Conservation (phyloP, 2,329 filamentous ascomycete genomes). For the Trichophyton benhamiae region DNA sequence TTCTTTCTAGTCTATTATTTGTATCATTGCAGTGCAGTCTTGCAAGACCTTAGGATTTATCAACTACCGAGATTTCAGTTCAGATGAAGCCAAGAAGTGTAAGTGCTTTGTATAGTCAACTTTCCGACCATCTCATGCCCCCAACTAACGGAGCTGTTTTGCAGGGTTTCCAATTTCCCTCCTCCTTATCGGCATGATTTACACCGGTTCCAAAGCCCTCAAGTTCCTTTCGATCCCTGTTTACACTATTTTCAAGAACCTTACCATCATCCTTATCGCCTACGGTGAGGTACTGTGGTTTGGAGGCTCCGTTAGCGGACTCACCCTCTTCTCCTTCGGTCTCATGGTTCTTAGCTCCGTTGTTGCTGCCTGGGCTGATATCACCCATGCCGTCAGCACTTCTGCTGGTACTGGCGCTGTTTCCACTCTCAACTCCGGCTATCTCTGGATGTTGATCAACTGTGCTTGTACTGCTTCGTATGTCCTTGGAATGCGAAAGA, state of each 20-base stretch:
- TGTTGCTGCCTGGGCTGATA: slow-evolving; percentile 94
- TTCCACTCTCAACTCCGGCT: slow-evolving; percentile 84
- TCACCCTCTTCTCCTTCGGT: slow-evolving; percentile 85
- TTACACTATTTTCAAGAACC: slow-evolving; percentile 99
- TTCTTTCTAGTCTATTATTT: slow-evolving; percentile 62
- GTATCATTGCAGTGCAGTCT: slow-evolving; percentile 67
- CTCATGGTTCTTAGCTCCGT: slow-evolving; percentile 93
- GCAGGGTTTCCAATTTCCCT: slow-evolving; percentile 92
- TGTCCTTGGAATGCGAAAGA: slow-evolving; percentile 86
- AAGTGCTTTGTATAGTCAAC: slow-evolving; percentile 15
- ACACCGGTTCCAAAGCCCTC: slow-evolving; percentile 88
- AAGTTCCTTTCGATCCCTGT: slow-evolving; percentile 95
- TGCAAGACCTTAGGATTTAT: slow-evolving; percentile 76
- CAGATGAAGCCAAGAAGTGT: slow-evolving; percentile 88
- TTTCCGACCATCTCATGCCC: not conserved
- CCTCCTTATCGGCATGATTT: slow-evolving; percentile 97
- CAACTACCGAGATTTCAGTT: slow-evolving; percentile 70
- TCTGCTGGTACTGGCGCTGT: slow-evolving; percentile 48
- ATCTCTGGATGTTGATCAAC: slow-evolving; percentile 96
- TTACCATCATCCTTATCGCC: slow-evolving; percentile 96
- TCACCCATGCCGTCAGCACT: slow-evolving; percentile 66
- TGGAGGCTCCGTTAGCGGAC: slow-evolving; percentile 74
- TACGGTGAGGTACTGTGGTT: slow-evolving; percentile 99
- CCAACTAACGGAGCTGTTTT: not conserved
- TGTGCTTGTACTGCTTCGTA: slow-evolving; percentile 89